Percentiles rank a stretch among this genome's conserved stretches.
Conservation (phyloP, 176 grass and related monocot species). For the Raddia distichophylla region DNA sequence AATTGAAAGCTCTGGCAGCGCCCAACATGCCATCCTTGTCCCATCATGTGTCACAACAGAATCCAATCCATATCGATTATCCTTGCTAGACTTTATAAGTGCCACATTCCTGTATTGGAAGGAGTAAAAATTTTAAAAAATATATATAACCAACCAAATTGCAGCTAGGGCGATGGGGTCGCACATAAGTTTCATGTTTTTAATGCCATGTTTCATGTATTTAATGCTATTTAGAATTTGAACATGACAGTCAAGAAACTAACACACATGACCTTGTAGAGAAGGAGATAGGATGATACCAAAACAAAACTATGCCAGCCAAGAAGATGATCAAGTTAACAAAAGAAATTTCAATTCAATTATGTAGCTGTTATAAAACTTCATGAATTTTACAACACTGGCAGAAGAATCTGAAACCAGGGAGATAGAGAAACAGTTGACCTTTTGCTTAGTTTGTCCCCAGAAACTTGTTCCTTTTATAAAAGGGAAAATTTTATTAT, state of each 20-base stretch:
- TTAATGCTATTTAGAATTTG: background rate
- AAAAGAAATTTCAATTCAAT: background rate
- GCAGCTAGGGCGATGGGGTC: background rate
- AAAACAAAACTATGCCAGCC: background rate
- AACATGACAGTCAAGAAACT: background rate
- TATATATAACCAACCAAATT: background rate
- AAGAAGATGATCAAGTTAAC: background rate
- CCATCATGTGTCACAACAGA: slow-evolving; percentile 88
- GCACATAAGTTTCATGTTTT: background rate
- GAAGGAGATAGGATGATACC: background rate
- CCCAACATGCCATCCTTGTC: slow-evolving; percentile 73
- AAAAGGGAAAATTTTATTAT: background rate
- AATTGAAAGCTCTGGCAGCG: slow-evolving; percentile 62
- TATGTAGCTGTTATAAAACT: background rate
- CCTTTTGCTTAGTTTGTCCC: background rate
- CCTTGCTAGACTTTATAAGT: slow-evolving; percentile 84
- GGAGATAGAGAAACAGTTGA: background rate
- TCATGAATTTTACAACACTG: background rate
- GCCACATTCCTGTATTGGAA: slow-evolving; percentile 60
- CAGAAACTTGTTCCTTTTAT: background rate
- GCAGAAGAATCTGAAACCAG: background rate
- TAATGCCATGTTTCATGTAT: background rate
- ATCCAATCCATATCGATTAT: slow-evolving; percentile 74
- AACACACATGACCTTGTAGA: background rate
- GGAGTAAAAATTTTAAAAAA: background rate